phyloP scores from a whole-genome alignment of 805 yeast species.

The Brettanomyces anomalus region DNA sequence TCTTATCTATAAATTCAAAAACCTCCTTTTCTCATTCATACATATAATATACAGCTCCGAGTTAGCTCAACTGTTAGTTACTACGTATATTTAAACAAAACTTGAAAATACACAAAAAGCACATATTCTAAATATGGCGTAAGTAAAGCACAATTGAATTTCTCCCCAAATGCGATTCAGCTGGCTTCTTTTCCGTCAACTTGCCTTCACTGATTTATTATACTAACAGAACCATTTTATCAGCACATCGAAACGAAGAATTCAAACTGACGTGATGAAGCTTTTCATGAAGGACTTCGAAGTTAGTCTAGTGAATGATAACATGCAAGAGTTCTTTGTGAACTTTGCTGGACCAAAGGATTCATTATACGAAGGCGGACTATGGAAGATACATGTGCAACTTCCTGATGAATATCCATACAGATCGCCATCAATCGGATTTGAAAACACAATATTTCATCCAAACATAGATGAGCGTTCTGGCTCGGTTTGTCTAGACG shows the following conservation, averaged over 20 bases:
- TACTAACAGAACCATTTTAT: background rate
- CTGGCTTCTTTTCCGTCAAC: no score
- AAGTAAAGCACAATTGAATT: no score
- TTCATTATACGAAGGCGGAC: conserved; percentile 84
- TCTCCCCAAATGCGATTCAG: no score
- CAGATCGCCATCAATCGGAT: conserved; percentile 93
- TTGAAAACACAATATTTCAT: conserved; percentile 83
- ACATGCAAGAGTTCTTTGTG: conserved; percentile 79
- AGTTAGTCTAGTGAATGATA: conserved; percentile 74
- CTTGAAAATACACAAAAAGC: no score
- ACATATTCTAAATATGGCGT: no score
- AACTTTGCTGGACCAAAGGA: conserved; percentile 79
- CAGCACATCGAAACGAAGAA: conserved; percentile 65
- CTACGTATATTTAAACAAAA: no score
- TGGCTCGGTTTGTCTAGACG: conserved; percentile 93
- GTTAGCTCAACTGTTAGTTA: no score
- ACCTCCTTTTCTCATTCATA: no score
- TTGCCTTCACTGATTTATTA: no score
- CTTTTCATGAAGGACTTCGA: conserved; percentile 90
- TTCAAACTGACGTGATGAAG: conserved; percentile 95
- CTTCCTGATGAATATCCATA: conserved; percentile 93
- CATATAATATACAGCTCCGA: no score
- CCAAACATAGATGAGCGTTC: conserved; percentile 89
- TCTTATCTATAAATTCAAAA: no score
- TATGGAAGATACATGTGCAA: conserved; percentile 88